A percentile compares a stretch with the other conserved stretches of the same genome.
These are phyloP conservation scores for Talaromyces islandicus DNA, from an alignment of 2,329 filamentous ascomycete species.

Conservation along the genomic window DNA sequence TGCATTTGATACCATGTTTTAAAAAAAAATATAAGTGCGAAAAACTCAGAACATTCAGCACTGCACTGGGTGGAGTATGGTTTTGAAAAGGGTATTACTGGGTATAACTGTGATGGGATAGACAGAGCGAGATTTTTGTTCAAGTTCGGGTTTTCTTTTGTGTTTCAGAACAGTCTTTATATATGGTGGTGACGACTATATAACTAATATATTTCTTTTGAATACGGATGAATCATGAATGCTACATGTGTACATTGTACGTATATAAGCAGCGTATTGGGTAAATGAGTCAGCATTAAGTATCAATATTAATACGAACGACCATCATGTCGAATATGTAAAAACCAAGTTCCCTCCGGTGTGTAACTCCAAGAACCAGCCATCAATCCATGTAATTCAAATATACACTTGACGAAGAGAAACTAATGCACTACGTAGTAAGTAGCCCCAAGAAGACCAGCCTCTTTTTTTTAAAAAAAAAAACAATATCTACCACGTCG, in stretches of 20 bases:
- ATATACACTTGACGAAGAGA: not conserved
- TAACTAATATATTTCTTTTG: not conserved
- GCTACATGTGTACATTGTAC: too few species aligned
- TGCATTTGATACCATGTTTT: not conserved
- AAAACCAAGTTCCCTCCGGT: not conserved
- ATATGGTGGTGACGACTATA: not conserved
- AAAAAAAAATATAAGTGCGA: constrained; percentile 1
- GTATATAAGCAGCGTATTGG: not conserved
- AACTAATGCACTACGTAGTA: not conserved
- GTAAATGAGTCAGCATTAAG: not conserved
- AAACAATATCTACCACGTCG: not conserved
- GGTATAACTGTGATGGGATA: not conserved
- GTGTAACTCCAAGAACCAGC: not conserved
- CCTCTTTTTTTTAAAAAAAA: not conserved
- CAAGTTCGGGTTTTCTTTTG: not conserved
- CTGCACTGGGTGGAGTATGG: constrained; percentile 4
- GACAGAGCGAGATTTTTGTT: not conserved
- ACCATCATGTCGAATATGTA: not conserved
- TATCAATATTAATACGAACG: not conserved
- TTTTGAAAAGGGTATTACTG: not conserved
- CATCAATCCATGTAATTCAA: not conserved
- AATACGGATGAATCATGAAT: not conserved
- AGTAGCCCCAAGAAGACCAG: not conserved
- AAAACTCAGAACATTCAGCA: not conserved
- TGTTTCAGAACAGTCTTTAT: not conserved